phyloP scores from a whole-genome alignment of 1,284 basidiomycete species.

The Bjerkandera adusta region DNA sequence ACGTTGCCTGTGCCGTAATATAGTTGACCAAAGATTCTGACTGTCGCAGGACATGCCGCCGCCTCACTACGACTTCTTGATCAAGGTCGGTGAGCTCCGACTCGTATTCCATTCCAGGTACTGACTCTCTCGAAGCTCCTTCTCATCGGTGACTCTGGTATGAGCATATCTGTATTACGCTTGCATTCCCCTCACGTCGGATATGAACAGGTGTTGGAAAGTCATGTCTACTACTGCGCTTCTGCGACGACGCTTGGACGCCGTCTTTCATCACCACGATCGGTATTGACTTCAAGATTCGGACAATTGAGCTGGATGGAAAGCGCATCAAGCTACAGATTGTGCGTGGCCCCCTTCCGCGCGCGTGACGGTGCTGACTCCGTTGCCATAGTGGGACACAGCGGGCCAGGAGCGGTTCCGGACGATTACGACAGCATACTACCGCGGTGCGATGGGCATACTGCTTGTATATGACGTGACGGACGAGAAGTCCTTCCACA shows the following conservation, averaged over 20 bases:
- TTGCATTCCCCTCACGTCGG: constrained; percentile 1
- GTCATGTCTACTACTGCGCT: constrained; percentile 96
- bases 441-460: constrained; percentile 99
- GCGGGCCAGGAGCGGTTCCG: constrained; percentile 99
- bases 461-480: constrained; percentile 98
- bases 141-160: constrained; percentile 96
- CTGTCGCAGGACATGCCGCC: constrained; percentile 58
- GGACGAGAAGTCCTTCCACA: constrained; percentile 96
- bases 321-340: constrained; percentile 97
- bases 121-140: constrained; percentile 61
- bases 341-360: constrained; percentile 45
- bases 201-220: constrained; percentile 84
- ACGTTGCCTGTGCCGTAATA: no score
- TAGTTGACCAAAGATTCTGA: no score
- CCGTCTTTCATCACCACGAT: constrained; percentile 99
- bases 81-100: constrained; percentile 63
- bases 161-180: constrained; percentile 18
- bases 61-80: constrained; percentile 89
- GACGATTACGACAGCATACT: constrained; percentile 99
- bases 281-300: constrained; percentile 95
- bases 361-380: neutral
- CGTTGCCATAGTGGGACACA: constrained; percentile 83
- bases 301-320: constrained; percentile 94
- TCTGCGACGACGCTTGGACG: constrained; percentile 99
- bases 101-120: constrained; percentile 6